phyloP scores from a whole-genome alignment of 2,329 filamentous ascomycete species.

The Xylariales sp. region DNA sequence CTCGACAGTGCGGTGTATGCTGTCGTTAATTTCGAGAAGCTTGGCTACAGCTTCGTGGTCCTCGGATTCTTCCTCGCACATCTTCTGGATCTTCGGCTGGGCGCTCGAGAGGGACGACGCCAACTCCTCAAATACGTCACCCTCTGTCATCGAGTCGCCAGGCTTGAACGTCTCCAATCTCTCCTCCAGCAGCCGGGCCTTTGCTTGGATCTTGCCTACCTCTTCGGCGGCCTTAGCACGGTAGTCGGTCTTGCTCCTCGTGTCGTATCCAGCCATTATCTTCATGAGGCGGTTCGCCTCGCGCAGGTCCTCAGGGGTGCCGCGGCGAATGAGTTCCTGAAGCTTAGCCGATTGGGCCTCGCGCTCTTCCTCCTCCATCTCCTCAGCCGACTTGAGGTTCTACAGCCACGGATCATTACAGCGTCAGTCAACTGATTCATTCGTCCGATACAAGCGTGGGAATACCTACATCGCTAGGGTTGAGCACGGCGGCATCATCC shows the following conservation, averaged over 20 bases:
- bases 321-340: conserved; percentile 90
- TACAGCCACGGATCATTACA: conserved; percentile 29
- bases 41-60: conserved; percentile 95
- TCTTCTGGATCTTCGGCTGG: conserved; percentile 97
- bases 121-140: conserved; percentile 75
- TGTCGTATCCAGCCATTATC: conserved; percentile 97
- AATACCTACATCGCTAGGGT: conserved; percentile 83
- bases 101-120: conserved; percentile 85
- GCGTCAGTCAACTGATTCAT: too few relatives aligned
- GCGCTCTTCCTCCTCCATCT: conserved; percentile 96
- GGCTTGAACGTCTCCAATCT: conserved; percentile 79
- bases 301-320: conserved; percentile 87
- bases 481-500: conserved; percentile 94
- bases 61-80: conserved; percentile 98
- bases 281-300: conserved; percentile 99
- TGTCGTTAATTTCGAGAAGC: conserved; percentile 95
- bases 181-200: conserved; percentile 87
- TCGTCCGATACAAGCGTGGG: too few relatives aligned
- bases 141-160: conserved; percentile 71
- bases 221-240: conserved; percentile 96
- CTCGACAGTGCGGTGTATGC: conserved; percentile 94
- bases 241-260: conserved; percentile 93
- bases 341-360: conserved; percentile 97
- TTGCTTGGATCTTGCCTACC: conserved; percentile 90
- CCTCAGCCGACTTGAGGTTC: conserved; percentile 93